Percentiles rank a stretch among this genome's conserved stretches.
phyloP scores from a whole-genome alignment of 1,139 yeast species.

The Arxiozyma telluris region DNA sequence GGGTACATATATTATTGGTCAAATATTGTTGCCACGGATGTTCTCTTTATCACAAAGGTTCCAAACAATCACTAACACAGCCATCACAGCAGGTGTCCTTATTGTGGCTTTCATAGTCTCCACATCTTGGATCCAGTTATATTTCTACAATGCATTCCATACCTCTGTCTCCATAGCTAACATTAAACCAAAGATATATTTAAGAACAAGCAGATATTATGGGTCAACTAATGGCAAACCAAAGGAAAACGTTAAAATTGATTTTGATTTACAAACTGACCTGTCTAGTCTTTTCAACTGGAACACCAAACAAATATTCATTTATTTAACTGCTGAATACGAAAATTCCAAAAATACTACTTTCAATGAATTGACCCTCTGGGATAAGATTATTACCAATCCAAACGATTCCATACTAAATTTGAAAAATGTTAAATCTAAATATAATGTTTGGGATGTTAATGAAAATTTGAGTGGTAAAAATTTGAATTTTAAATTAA shows the following conservation, averaged over 20 bases:
- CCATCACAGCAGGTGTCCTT: slow-evolving; percentile 44
- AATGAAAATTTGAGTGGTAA: slow-evolving; percentile 58
- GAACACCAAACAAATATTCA: slow-evolving; percentile 94
- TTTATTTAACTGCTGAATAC: slow-evolving; percentile 83
- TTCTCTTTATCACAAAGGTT: slow-evolving; percentile 39
- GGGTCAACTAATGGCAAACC: slow-evolving; percentile 64
- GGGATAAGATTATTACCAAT: slow-evolving; percentile 74
- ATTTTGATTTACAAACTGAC: slow-evolving; percentile 64
- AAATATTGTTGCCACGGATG: slow-evolving; percentile 25
- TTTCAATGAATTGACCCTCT: slow-evolving; percentile 65
- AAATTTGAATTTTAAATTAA: slow-evolving; percentile 60
- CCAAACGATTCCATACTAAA: slow-evolving; percentile 51
- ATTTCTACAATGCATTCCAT: slow-evolving; percentile 20
- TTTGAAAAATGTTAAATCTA: slow-evolving; percentile 49
- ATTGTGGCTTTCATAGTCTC: slow-evolving; percentile 40
- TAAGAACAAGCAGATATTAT: slow-evolving; percentile 60
- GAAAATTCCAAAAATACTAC: slow-evolving; percentile 33
- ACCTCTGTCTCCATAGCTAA: slow-evolving; percentile 39
- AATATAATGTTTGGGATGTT: slow-evolving; percentile 85
- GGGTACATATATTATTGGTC: no score
- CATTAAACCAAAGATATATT: slow-evolving; percentile 34
- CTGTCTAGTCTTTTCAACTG: slow-evolving; percentile 77
- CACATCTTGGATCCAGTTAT: slow-evolving; percentile 44
- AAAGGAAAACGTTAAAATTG: slow-evolving; percentile 69
- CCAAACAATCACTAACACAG: slow-evolving; percentile 49